These are phyloP conservation scores for Solanum okadae DNA, from an alignment of 257 asterid genomes.

Conservation along the genomic window DNA sequence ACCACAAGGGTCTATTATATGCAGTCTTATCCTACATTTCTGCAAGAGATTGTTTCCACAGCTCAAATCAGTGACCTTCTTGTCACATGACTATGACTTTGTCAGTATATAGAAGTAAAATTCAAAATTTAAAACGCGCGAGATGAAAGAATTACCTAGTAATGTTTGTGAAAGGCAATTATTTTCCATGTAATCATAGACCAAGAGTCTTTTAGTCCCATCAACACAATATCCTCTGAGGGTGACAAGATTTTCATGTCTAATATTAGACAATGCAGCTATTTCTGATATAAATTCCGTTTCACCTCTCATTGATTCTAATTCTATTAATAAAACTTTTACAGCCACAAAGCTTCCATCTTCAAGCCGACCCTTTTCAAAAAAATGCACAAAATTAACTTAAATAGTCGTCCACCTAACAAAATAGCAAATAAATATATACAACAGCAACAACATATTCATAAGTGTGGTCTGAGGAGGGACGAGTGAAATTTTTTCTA, in stretches of 20 bases:
- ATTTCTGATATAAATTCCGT: slow-evolving; percentile 64
- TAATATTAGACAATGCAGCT: slow-evolving; percentile 50
- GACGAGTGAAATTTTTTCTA: neutral
- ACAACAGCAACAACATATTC: neutral
- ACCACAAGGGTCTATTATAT: neutral
- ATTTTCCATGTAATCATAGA: slow-evolving; percentile 65
- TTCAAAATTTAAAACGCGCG: neutral
- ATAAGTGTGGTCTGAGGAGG: neutral
- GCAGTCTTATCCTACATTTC: too few relatives aligned
- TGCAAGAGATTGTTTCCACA: too few relatives aligned
- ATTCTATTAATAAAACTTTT: slow-evolving; percentile 45
- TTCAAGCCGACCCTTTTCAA: slow-evolving; percentile 42
- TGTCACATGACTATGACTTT: accelerated
- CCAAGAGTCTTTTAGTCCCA: slow-evolving; percentile 54
- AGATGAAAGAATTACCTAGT: slow-evolving; percentile 27
- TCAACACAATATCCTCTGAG: slow-evolving; percentile 62
- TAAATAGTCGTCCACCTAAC: neutral
- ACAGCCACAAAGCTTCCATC: slow-evolving; percentile 55
- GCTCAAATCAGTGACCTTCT: neutral
- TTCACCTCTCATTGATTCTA: slow-evolving; percentile 64
- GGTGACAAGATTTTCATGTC: slow-evolving; percentile 51
- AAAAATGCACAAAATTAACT: neutral
- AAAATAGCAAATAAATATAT: neutral
- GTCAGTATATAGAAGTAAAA: accelerated
- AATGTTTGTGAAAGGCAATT: slow-evolving; percentile 48